These are phyloP conservation scores for Kluyveromyces starmeri DNA, from an alignment of 805 yeast genomes.

Conservation along the genomic window DNA sequence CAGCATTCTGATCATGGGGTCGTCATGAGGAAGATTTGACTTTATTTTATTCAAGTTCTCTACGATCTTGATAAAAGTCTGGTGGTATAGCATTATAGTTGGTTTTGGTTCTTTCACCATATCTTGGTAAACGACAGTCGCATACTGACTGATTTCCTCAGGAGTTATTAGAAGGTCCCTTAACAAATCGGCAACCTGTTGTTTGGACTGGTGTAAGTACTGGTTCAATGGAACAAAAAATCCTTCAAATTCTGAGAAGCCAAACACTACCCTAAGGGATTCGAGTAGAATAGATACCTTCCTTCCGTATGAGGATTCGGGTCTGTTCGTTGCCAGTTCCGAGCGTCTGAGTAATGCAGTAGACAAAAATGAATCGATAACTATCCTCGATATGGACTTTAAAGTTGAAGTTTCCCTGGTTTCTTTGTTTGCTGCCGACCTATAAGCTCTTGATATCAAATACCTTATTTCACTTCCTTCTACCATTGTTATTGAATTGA, in stretches of 20 bases:
- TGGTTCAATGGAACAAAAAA: slow-evolving; percentile 28
- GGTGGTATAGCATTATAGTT: slow-evolving; percentile 35
- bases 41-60: slow-evolving; percentile 35
- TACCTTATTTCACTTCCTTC: slow-evolving; percentile 41
- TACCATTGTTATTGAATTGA: slow-evolving; percentile 28
- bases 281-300: slow-evolving; percentile 17
- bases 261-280: slow-evolving; percentile 22
- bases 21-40: slow-evolving; percentile 43
- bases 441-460: slow-evolving; percentile 41
- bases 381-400: slow-evolving; percentile 36
- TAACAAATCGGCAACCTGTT: slow-evolving; percentile 20
- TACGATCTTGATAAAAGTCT: slow-evolving; percentile 39
- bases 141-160: slow-evolving; percentile 23
- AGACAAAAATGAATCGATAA: slow-evolving; percentile 19
- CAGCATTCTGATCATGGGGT: slow-evolving; percentile 41
- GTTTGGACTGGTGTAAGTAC: slow-evolving; percentile 24
- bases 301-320: neutral
- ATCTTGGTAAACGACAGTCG: slow-evolving; percentile 23
- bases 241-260: slow-evolving; percentile 19
- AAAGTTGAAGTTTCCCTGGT: slow-evolving; percentile 64
- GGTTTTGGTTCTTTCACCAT: slow-evolving; percentile 31
- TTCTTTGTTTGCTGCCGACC: slow-evolving; percentile 35
- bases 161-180: slow-evolving; percentile 23
- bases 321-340: slow-evolving; percentile 15
- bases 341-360: slow-evolving; percentile 18